phyloP scores from a whole-genome alignment of 176 grass and related monocot genomes.

The Hordeum vulgare region DNA sequence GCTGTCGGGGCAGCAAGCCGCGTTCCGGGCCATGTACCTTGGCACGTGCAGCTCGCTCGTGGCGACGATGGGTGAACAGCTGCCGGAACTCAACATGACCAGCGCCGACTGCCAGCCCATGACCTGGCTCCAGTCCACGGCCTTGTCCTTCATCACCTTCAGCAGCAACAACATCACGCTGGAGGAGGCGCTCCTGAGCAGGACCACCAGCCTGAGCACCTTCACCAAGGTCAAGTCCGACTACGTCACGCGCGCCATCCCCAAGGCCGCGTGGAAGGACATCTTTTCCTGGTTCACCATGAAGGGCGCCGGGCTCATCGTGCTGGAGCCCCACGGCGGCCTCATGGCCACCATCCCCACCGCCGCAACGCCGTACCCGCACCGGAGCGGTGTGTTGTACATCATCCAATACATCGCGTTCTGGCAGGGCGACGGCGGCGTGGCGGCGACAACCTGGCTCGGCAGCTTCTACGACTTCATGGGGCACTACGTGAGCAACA shows the following conservation, averaged over 20 bases:
- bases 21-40: slow-evolving; percentile 3
- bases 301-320: slow-evolving; percentile 10
- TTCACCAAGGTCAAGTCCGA: slow-evolving; percentile 26
- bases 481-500: neutral
- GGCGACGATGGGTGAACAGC: neutral
- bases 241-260: slow-evolving; percentile 20
- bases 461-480: neutral
- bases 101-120: slow-evolving; percentile 3
- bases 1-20: neutral
- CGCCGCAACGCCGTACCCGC: neutral
- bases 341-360: neutral
- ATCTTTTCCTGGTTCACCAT: neutral
- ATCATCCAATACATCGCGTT: slow-evolving; percentile 11
- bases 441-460: slow-evolving; percentile 6
- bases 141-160: neutral
- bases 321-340: neutral
- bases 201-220: neutral
- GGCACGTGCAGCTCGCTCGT: neutral
- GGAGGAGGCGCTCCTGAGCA: neutral
- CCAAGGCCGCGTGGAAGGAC: neutral
- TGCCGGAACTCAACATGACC: neutral
- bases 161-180: neutral
- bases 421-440: neutral
- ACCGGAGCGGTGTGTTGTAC: neutral
- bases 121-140: slow-evolving; percentile 3